Evolutionary conservation across 2,329 filamentous ascomycete species (phyloP), one percentile per base, ranked within the genome.

Genomic region (Mycosphaerelloides madeirae): DNA sequence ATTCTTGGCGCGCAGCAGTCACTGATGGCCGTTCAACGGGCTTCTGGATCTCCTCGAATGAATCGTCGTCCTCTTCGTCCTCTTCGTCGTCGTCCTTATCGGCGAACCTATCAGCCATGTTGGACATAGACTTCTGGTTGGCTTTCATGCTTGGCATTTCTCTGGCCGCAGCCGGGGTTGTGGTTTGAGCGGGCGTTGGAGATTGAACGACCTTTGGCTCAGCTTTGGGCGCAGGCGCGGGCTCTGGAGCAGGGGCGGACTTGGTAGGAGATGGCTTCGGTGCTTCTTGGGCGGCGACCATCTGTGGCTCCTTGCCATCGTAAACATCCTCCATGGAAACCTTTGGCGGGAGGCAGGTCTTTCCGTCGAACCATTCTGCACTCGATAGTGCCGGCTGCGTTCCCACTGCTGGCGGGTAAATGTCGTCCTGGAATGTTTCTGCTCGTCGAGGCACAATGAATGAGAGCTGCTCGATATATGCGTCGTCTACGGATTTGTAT

Each of bases 401-500:
- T 49, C 93, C 91, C 44, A 76, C 75, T 11, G 89, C 84, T 9
- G 93, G 91, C 32, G 91, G 93, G 68, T 87, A 98, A 60, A 98
- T 96, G 64, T 98, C 93, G 49, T 89, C 87, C 71, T 97, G 91
- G 80, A 96, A 96, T 40, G 85, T 88, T 68, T 96, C 89, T 43
- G 93, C 87, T 52, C 93, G 82, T 52, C 93, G 83, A 38, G 93
- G 93, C 2, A 97, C 93, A 43, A 95, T 95, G 72, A 98, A 98
- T 2, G 93, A 95, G 62, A 98, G 86, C 31, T 93, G 93, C 70
- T 98, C 93, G 59, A 98, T 88, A 71, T 95, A 95, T 36, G 74
- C 68, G 65, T 98, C 93, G 68, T 90, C 94, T 66, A 97, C 87
- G 0, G 93, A 97, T 79, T 98, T 98, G 80, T 87, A 98, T 33